These are phyloP conservation scores for Aciculosporium take DNA, from an alignment of 2,329 filamentous ascomycete species.

Conservation along the genomic window DNA sequence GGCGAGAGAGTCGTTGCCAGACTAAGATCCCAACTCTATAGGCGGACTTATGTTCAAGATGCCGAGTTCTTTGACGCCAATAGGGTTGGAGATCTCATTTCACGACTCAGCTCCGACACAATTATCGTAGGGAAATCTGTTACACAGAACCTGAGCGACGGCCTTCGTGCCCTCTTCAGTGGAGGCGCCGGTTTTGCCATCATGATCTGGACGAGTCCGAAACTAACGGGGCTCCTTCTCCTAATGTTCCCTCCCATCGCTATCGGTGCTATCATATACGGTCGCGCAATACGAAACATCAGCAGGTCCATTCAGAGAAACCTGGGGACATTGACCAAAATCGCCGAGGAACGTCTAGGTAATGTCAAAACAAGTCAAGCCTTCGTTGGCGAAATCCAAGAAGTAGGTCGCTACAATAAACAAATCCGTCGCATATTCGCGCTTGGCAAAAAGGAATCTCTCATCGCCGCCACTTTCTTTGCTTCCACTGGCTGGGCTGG, in stretches of 20 bases:
- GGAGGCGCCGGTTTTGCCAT: slow-evolving; percentile 77
- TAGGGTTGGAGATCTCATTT: slow-evolving; percentile 89
- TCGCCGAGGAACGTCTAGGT: slow-evolving; percentile 92
- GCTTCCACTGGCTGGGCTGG: slow-evolving; percentile 75
- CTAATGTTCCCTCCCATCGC: slow-evolving; percentile 86
- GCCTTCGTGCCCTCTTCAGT: slow-evolving; percentile 79
- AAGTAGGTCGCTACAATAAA: slow-evolving; percentile 79
- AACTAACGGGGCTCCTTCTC: slow-evolving; percentile 74
- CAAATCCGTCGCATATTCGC: slow-evolving; percentile 88
- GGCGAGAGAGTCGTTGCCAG: slow-evolving; percentile 89
- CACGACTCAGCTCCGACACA: slow-evolving; percentile 85
- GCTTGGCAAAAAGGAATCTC: slow-evolving; percentile 72
- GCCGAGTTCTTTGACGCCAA: slow-evolving; percentile 99
- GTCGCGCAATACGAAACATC: slow-evolving; percentile 73
- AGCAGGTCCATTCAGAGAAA: slow-evolving; percentile 91
- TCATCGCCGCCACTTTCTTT: slow-evolving; percentile 87
- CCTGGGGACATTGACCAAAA: slow-evolving; percentile 83
- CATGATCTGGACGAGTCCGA: slow-evolving; percentile 92
- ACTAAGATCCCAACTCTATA: slow-evolving; percentile 77
- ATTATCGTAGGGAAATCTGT: slow-evolving; percentile 98
- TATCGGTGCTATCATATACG: slow-evolving; percentile 81
- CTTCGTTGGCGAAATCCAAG: slow-evolving; percentile 84
- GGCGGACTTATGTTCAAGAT: slow-evolving; percentile 88
- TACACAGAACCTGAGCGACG: slow-evolving; percentile 93
- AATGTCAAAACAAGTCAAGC: slow-evolving; percentile 96